Conservation (phyloP, 1,284 basidiomycete genomes). For the Sanghuangporus baumii region DNA sequence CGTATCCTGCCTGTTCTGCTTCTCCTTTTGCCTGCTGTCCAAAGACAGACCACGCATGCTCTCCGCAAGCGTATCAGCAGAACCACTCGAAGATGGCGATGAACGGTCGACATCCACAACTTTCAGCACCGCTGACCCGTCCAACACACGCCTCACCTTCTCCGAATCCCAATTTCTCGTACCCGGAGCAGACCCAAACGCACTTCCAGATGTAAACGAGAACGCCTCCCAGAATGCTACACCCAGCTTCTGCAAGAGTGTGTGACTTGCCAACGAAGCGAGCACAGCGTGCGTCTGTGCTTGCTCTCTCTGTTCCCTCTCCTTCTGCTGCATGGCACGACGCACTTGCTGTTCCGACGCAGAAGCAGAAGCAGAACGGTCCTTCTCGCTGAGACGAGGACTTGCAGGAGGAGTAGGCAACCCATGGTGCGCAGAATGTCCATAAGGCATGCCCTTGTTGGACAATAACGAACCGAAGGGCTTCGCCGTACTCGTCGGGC, state of each 20-base stretch:
- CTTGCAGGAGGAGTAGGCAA: conserved; percentile 5
- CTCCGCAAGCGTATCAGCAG: conserved; percentile 13
- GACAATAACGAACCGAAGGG: conserved; percentile 40
- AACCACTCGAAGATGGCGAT: neutral
- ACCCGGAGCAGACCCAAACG: conserved; percentile 67
- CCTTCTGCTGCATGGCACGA: neutral
- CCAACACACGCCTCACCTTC: conserved; percentile 70
- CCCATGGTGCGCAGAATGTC: conserved; percentile 10
- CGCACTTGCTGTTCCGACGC: conserved; percentile 24
- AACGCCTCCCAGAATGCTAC: conserved; percentile 80
- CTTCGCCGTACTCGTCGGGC: neutral
- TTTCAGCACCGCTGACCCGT: conserved; percentile 67
- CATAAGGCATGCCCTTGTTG: conserved; percentile 36
- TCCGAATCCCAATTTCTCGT: conserved; percentile 64
- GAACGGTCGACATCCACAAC: conserved; percentile 15
- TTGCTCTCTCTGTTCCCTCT: conserved; percentile 16
- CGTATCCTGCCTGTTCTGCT: neutral
- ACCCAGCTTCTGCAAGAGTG: conserved; percentile 59
- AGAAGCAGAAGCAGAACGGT: conserved; percentile 8
- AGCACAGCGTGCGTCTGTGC: conserved; percentile 46
- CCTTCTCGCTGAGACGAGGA: conserved; percentile 20
- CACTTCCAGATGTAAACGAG: conserved; percentile 38
- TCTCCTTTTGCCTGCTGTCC: neutral
- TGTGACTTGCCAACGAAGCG: conserved; percentile 66
- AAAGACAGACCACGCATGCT: conserved; percentile 14